Evolutionary conservation across 371 early-diverging fungal genomes (phyloP).

Genomic region (Syncephalastrum contaminatum): DNA sequence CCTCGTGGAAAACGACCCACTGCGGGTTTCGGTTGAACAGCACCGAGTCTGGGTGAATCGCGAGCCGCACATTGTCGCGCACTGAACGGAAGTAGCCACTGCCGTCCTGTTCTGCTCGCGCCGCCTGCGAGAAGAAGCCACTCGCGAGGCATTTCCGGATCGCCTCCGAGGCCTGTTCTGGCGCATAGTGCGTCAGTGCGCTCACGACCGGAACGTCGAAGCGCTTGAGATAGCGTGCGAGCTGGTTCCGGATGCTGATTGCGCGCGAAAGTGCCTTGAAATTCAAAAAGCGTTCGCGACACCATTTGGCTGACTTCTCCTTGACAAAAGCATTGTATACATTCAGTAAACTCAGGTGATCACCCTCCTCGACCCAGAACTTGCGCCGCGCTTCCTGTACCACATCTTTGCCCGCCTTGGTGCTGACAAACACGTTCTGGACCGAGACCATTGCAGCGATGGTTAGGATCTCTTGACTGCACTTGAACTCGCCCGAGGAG

Average conservation of each 20-base stretch:
- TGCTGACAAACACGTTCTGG: slow-evolving; percentile 69
- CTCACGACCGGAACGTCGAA: slow-evolving; percentile 51
- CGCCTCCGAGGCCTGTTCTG: slow-evolving; percentile 36
- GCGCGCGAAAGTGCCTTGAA: slow-evolving; percentile 72
- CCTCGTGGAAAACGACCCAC: slow-evolving; percentile 84
- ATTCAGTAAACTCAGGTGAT: slow-evolving; percentile 77
- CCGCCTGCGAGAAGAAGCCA: slow-evolving; percentile 80
- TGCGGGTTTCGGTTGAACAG: slow-evolving; percentile 72
- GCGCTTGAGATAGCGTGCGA: slow-evolving; percentile 63
- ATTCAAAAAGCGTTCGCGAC: slow-evolving; percentile 70
- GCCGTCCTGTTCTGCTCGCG: slow-evolving; percentile 56
- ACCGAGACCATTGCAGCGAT: slow-evolving; percentile 85
- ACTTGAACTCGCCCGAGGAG: slow-evolving; percentile 64
- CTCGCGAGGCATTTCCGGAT: slow-evolving; percentile 72
- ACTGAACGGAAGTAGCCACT: slow-evolving; percentile 68
- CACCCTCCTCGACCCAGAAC: slow-evolving; percentile 84
- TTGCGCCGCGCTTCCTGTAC: slow-evolving; percentile 61
- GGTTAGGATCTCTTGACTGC: slow-evolving; percentile 77
- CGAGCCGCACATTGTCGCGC: slow-evolving; percentile 55
- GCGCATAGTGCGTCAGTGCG: slow-evolving; percentile 33
- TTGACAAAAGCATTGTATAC: slow-evolving; percentile 77
- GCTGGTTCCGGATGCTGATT: slow-evolving; percentile 67
- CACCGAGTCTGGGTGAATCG: slow-evolving; percentile 77
- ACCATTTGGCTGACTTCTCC: slow-evolving; percentile 71
- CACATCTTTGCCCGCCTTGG: slow-evolving; percentile 50